These are phyloP conservation scores for Microsporum ferrugineum DNA, from an alignment of 2,329 filamentous ascomycete species.

Conservation along the genomic window DNA sequence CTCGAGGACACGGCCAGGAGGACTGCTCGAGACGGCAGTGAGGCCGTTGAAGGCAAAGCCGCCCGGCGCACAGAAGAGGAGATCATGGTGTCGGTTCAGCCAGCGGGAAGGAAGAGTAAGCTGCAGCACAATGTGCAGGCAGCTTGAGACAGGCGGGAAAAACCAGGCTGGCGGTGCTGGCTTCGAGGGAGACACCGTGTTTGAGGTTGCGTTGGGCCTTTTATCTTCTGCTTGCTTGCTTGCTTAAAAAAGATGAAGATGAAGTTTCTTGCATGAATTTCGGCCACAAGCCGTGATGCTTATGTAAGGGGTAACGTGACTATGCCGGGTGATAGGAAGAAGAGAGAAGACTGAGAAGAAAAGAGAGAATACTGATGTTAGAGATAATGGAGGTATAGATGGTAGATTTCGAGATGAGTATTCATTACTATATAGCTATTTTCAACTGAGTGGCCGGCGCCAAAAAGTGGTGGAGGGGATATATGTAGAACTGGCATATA, in stretches of 20 bases:
- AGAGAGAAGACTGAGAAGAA: neutral
- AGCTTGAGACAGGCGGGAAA: neutral
- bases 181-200: neutral
- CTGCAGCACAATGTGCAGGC: neutral
- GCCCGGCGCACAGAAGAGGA: conserved; percentile 37
- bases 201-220: neutral
- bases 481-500: neutral
- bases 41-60: conserved; percentile 28
- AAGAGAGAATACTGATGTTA: neutral
- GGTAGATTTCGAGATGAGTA: neutral
- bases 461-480: neutral
- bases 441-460: neutral
- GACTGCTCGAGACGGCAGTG: conserved; percentile 23
- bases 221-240: neutral
- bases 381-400: neutral
- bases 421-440: conserved; percentile 1
- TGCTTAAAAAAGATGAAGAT: neutral
- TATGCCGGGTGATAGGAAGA: neutral
- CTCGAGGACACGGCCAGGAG: conserved; percentile 20
- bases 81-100: conserved; percentile 25
- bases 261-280: neutral
- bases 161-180: neutral
- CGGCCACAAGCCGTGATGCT: neutral
- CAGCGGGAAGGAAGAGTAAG: neutral
- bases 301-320: neutral